Evolutionary conservation across 495 filamentous ascomycete species (phyloP).

Genomic region (Bryoglossum gracile): DNA sequence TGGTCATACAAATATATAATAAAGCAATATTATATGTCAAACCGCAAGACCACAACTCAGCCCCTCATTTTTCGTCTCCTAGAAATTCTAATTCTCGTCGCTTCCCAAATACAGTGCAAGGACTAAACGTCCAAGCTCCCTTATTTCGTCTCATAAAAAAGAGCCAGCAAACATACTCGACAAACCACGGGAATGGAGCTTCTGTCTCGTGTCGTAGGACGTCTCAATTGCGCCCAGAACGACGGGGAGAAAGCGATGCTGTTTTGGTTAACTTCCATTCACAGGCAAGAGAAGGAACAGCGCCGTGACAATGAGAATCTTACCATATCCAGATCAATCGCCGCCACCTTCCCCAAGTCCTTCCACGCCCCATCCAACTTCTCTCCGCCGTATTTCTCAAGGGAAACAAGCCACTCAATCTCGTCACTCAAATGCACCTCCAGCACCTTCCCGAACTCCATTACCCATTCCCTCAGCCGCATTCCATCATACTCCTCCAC

Average conservation of each 20-base stretch:
- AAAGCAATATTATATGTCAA: too few relatives aligned
- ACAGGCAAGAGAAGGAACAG: background rate
- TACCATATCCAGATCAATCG: conserved; percentile 5
- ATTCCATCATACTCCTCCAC: conserved; percentile 23
- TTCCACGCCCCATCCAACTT: conserved; percentile 44
- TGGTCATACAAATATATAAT: too few relatives aligned
- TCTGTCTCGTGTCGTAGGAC: background rate
- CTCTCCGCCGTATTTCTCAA: conserved; percentile 24
- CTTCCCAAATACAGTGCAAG: conserved; percentile 1
- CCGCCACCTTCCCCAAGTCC: conserved; percentile 40
- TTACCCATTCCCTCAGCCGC: conserved; percentile 29
- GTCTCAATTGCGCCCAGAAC: conserved; percentile 1
- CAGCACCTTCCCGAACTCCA: conserved; percentile 30
- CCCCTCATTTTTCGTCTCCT: conserved; percentile 4
- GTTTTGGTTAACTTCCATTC: background rate
- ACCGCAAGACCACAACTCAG: too few relatives aligned
- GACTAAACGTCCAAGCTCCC: conserved; percentile 6
- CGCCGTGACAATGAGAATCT: background rate
- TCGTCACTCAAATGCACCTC: conserved; percentile 35
- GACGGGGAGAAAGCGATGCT: conserved; percentile 1
- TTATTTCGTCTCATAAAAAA: conserved; percentile 1
- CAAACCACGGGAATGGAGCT: conserved; percentile 6
- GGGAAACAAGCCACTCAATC: conserved; percentile 25
- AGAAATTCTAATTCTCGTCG: conserved; percentile 3
- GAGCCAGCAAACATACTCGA: background rate